Base-by-base conservation (phyloP, 768 basidiomycete species). In the Trametes meyenii region DNA sequence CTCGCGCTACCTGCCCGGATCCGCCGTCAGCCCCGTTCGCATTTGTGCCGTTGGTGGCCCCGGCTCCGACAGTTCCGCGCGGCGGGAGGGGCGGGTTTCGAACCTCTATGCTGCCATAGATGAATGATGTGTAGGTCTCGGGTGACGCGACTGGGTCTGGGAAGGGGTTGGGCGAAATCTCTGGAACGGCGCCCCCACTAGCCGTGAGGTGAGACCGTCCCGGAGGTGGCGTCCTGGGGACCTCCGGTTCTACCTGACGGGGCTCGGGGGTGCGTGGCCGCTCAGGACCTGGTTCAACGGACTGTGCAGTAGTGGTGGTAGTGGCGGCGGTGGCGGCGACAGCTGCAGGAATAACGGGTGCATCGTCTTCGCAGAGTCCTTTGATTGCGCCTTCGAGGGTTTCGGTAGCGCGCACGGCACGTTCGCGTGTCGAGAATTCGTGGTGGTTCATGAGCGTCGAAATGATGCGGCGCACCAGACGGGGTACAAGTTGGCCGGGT, bases 351-450 rank as follows among this genome's bases (percentile, higher is more conserved):
- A 16, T 53, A 53, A 55, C 61, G 7, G 69, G 56, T 16, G 66
- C 61, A 39, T 88, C 79, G 14, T 86, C 87, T 64, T 88, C 88
- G 72, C 90, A 93, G 36, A 92, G 74, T 2, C 89, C 87, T 65
- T 80, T 79, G 62, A 93, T 85, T 13, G 85, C 78, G 35, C 79
- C 79, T 72, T 91, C 86, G 67, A 96, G 75, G 43, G 86, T 83
- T 70, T 86, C 85, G 26, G 91, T 93, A 16, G 84, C 88, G 67
- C 85, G 83, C 61, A 83, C 73, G 17, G 89, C 83, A 57, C 84
- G 81, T 55, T 87, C 86, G 12, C 74, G 70, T 10, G 82, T 86
- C 39, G 87, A 86, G 73, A 95, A 96, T 72, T 95, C 92, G 65
- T 89, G 83, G 40, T 87, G 85, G 21, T 81, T 90, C 72, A 86